Base-by-base conservation (phyloP, 306 rosid species). In the Quercus suber region DNA sequence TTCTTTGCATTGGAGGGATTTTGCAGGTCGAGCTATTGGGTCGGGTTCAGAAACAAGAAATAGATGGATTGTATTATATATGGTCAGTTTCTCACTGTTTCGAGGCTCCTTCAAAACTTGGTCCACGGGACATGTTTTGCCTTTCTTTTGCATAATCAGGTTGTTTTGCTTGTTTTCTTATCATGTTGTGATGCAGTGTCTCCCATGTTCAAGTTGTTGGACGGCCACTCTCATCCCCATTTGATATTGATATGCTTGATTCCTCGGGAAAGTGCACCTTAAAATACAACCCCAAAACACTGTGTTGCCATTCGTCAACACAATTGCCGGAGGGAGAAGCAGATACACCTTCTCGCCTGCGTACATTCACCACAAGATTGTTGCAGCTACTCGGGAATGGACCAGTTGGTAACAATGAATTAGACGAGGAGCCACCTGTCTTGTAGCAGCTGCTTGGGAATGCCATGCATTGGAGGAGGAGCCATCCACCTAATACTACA, bases 1-100 rank as follows among this genome's bases (percentile, higher is more conserved):
- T 85, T 79, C 52, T 92, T 53, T 89, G 91, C 72, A 20, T 82
- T 31, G 94, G 97, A 80, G 94, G 90, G 60, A 41, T 86, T 72
- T 51, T 89, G 81, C 86, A 76, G 33, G 89, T 92, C 61, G 94
- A 92, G 88, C 83, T 92, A 58, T 71, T 88, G 87, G 91, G 94
- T 37, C 86, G 91, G 79, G 84, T 82, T 78, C 92, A 89, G 76
- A 82, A 55, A 83, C 85, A 81, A 67, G 86, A 76, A 64, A 79
- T 55, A 21, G 92, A 92, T 75, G 79, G 84, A 65, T 68, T 89
- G 68, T 88, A 71, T 57, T 89, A 89, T 79, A 75, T 87, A 79
- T 87, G 97, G 97, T 92, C 65, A 51, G 86, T 85, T 75, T 77
- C 60, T 65, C 81, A 67, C 71, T 9, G 23, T 35, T 56, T 63